These are phyloP conservation scores for Fraxinus albicans DNA, from an alignment of 305 asterid genomes.

Conservation along the genomic window DNA sequence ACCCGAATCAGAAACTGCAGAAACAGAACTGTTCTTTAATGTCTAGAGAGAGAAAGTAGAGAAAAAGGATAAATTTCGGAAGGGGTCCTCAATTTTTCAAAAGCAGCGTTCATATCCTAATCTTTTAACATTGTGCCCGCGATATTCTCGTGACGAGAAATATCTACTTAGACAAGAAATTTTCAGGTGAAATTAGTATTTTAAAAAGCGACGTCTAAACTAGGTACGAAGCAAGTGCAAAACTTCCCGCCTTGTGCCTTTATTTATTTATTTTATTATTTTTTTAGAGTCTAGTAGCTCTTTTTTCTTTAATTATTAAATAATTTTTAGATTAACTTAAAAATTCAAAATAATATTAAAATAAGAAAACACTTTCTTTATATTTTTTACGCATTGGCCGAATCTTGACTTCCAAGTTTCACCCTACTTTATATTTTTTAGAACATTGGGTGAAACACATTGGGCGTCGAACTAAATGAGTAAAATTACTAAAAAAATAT, in stretches of 20 bases:
- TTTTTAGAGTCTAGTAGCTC: background rate
- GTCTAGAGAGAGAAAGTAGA: conserved; percentile 9
- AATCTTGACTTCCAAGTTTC: background rate
- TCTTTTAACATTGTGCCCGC: background rate
- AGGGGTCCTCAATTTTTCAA: background rate
- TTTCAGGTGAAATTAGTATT: background rate
- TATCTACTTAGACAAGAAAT: background rate
- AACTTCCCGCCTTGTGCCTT: too few relatives aligned
- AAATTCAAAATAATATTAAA: too few relatives aligned
- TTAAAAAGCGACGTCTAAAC: background rate
- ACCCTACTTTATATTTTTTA: too few relatives aligned
- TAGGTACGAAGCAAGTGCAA: background rate
- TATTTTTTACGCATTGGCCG: background rate
- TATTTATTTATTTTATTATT: too few relatives aligned
- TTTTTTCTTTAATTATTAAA: background rate
- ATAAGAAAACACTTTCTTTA: too few relatives aligned
- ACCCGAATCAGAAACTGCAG: conserved; percentile 1
- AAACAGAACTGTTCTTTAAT: background rate
- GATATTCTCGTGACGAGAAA: background rate
- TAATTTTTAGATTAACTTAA: too few relatives aligned
- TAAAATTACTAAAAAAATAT: background rate
- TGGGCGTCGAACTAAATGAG: background rate
- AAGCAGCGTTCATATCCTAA: background rate
- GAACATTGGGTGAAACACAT: background rate
- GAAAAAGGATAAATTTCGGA: background rate